Evolutionary conservation across 495 filamentous ascomycete species (phyloP).

Genomic region (Lophiostoma macrostomum): DNA sequence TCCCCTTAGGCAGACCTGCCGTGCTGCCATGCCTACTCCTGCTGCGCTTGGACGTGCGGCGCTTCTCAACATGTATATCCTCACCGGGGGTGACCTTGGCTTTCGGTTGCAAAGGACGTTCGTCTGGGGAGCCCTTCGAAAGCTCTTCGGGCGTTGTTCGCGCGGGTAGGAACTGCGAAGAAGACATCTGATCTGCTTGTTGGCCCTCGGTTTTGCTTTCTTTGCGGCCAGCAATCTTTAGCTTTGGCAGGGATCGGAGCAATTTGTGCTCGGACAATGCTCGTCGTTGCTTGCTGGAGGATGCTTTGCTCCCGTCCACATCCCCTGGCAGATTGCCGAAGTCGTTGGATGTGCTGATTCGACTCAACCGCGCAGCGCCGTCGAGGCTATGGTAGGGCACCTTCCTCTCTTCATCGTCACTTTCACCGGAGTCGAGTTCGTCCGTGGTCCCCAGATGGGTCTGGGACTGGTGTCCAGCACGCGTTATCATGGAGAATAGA

Average conservation of each 20-base stretch:
- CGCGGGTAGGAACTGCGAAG: constrained; percentile 41
- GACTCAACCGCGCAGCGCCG: constrained; percentile 28
- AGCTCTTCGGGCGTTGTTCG: constrained; percentile 34
- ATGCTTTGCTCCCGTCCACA: constrained; percentile 11
- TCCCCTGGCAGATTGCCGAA: constrained; percentile 37
- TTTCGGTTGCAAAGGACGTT: constrained; percentile 22
- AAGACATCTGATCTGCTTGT: constrained; percentile 34
- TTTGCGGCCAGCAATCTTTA: constrained; percentile 45
- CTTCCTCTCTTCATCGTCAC: constrained; percentile 50
- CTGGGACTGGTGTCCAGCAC: constrained; percentile 57
- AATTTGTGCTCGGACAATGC: constrained; percentile 61
- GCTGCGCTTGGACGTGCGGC: constrained; percentile 21
- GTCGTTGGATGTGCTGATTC: constrained; percentile 28
- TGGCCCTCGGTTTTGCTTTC: constrained; percentile 29
- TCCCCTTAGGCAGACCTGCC: constrained; percentile 41
- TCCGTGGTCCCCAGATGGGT: constrained; percentile 26
- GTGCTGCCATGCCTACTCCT: constrained; percentile 31
- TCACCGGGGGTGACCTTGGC: constrained; percentile 20
- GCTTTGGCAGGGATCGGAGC: constrained; percentile 56
- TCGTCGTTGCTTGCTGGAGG: constrained; percentile 49
- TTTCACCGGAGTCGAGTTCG: constrained; percentile 40
- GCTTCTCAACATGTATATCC: constrained; percentile 32
- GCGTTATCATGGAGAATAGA: constrained; percentile 88
- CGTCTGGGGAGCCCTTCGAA: constrained; percentile 35
- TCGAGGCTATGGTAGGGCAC: constrained; percentile 25